These are phyloP conservation scores for Megacollybia platyphylla DNA, from an alignment of 1,284 basidiomycete genomes.

Conservation along the genomic window DNA sequence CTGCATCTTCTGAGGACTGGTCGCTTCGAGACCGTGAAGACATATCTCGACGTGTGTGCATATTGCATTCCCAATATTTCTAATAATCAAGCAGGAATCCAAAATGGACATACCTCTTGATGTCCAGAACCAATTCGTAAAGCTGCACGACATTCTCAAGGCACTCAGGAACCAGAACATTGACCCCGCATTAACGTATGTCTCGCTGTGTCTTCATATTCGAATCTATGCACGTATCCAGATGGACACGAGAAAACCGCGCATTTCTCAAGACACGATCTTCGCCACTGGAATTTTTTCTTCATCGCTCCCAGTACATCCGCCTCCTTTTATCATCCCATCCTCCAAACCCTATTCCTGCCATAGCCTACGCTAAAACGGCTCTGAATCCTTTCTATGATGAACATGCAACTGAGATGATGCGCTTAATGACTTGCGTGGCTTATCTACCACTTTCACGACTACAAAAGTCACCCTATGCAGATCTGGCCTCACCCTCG, in stretches of 20 bases:
- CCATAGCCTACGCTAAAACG: slow-evolving; percentile 64
- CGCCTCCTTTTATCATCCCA: slow-evolving; percentile 51
- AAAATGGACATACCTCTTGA: slow-evolving; percentile 45
- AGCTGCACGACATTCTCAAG: slow-evolving; percentile 64
- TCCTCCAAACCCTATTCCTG: slow-evolving; percentile 38
- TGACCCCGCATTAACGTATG: slow-evolving; percentile 61
- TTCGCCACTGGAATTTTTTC: slow-evolving; percentile 74
- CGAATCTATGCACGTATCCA: slow-evolving; percentile 16
- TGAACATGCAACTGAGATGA: slow-evolving; percentile 55
- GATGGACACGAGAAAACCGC: slow-evolving; percentile 67
- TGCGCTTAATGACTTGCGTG: slow-evolving; percentile 66
- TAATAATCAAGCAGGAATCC: slow-evolving; percentile 45
- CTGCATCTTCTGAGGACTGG: slow-evolving; percentile 72
- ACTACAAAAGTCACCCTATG: slow-evolving; percentile 60
- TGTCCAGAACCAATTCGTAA: slow-evolving; percentile 48
- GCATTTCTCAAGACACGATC: slow-evolving; percentile 52
- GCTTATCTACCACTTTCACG: slow-evolving; percentile 57
- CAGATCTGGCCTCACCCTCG: slow-evolving; percentile 54
- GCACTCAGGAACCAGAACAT: slow-evolving; percentile 61
- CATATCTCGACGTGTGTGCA: slow-evolving; percentile 48
- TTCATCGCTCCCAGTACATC: slow-evolving; percentile 81
- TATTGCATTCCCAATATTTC: background rate
- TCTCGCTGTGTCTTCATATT: slow-evolving; percentile 1
- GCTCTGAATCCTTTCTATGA: slow-evolving; percentile 60
- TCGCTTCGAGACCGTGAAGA: slow-evolving; percentile 62